These are phyloP conservation scores for Fusarium nygamai DNA, from an alignment of 2,329 filamentous ascomycete species.

Conservation along the genomic window DNA sequence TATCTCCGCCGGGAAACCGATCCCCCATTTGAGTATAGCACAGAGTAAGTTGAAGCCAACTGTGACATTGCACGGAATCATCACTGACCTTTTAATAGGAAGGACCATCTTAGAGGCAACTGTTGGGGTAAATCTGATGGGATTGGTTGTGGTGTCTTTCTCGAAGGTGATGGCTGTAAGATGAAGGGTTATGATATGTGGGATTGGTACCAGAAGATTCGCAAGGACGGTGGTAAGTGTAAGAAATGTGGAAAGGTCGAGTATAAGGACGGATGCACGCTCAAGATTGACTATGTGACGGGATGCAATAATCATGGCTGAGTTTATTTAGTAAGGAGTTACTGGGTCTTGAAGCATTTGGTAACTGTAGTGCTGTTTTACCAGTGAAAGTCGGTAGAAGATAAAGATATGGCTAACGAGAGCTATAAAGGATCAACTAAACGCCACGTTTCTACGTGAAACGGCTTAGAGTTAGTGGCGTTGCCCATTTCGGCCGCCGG, in stretches of 20 bases:
- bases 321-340: too few species aligned
- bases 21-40: not conserved
- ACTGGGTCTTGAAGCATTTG: not conserved
- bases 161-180: not conserved
- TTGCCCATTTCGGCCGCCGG: not conserved
- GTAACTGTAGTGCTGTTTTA: not conserved
- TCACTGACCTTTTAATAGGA: not conserved
- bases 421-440: not conserved
- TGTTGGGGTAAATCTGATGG: not conserved
- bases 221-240: not conserved
- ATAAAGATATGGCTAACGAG: not conserved
- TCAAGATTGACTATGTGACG: not conserved
- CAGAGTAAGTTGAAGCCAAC: not conserved
- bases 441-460: not conserved
- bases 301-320: not conserved
- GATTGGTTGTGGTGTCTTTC: not conserved
- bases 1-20: too few species aligned
- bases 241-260: not conserved
- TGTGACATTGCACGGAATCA: too few species aligned
- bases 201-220: not conserved
- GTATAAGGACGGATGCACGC: fast-evolving
- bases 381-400: fast-evolving
- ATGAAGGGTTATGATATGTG: not conserved
- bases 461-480: not conserved
- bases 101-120: not conserved